These are phyloP conservation scores for Medicago ruthenica DNA, from an alignment of 306 rosid genomes.

Conservation along the genomic window DNA sequence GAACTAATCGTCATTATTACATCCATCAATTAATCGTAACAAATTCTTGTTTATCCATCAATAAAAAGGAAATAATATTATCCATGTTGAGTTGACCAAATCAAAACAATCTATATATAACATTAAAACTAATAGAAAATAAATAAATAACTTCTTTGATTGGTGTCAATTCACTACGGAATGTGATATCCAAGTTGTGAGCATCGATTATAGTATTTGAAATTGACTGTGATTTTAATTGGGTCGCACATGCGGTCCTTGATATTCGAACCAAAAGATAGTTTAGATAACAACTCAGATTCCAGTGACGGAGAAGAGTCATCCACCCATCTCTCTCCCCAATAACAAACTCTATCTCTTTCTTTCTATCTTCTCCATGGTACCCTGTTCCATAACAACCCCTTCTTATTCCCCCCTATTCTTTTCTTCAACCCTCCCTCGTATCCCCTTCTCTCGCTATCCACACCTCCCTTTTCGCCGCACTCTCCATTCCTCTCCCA, in stretches of 20 bases:
- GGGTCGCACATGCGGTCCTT: neutral
- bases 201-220: no score
- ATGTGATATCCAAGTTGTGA: no score
- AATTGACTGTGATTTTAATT: neutral
- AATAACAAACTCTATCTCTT: no score
- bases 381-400: constrained; percentile 35
- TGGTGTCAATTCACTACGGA: no score
- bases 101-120: no score
- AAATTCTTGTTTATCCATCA: no score
- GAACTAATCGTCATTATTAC: no score
- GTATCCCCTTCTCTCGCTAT: constrained; percentile 46
- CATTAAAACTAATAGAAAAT: no score
- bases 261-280: neutral
- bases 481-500: constrained; percentile 26
- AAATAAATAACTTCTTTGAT: no score
- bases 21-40: no score
- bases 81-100: no score
- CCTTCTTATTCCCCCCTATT: constrained; percentile 44
- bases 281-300: constrained; percentile 22
- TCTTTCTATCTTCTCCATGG: constrained; percentile 8
- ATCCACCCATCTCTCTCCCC: neutral
- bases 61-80: no score
- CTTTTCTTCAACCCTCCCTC: constrained; percentile 38
- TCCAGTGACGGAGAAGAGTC: constrained; percentile 17
- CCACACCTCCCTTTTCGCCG: constrained; percentile 41